phyloP scores from a whole-genome alignment of 768 basidiomycete species.

The Agaricus blazei region DNA sequence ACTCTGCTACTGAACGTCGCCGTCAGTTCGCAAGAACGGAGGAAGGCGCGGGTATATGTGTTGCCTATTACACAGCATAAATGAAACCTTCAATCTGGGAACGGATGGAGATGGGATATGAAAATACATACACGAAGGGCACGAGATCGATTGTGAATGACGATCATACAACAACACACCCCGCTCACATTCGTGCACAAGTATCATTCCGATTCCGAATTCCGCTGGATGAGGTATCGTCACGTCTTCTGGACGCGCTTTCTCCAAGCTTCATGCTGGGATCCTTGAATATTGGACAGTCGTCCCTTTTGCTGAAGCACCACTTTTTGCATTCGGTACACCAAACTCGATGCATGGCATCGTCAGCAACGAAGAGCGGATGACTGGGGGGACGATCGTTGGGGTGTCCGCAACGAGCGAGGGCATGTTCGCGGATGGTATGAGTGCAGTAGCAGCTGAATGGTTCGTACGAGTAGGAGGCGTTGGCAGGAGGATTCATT shows the following conservation, averaged over 20 bases:
- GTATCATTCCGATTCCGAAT: neutral
- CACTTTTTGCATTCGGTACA: slow-evolving; percentile 22
- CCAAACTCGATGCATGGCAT: slow-evolving; percentile 25
- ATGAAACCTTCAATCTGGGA: neutral
- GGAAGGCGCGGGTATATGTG: neutral
- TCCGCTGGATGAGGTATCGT: neutral
- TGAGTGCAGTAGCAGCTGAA: slow-evolving; percentile 17
- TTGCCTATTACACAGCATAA: neutral
- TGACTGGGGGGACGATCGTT: slow-evolving; percentile 18
- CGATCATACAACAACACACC: neutral
- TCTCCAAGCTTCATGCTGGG: neutral
- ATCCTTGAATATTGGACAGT: slow-evolving; percentile 3
- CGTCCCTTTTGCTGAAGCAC: slow-evolving; percentile 17
- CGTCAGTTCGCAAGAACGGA: neutral
- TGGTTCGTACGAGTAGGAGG: slow-evolving; percentile 13
- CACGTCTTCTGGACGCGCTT: neutral
- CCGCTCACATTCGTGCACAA: slow-evolving; percentile 8
- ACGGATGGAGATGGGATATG: neutral
- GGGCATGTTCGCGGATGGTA: slow-evolving; percentile 13
- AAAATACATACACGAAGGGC: slow-evolving; percentile 3
- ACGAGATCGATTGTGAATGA: neutral
- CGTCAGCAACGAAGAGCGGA: slow-evolving; percentile 19
- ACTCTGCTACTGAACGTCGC: neutral
- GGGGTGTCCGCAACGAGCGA: slow-evolving; percentile 24
- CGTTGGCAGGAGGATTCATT: slow-evolving; percentile 1